Conservation (phyloP, 192 early-diverging fungal genomes). For the Entomortierella beljakovae region DNA sequence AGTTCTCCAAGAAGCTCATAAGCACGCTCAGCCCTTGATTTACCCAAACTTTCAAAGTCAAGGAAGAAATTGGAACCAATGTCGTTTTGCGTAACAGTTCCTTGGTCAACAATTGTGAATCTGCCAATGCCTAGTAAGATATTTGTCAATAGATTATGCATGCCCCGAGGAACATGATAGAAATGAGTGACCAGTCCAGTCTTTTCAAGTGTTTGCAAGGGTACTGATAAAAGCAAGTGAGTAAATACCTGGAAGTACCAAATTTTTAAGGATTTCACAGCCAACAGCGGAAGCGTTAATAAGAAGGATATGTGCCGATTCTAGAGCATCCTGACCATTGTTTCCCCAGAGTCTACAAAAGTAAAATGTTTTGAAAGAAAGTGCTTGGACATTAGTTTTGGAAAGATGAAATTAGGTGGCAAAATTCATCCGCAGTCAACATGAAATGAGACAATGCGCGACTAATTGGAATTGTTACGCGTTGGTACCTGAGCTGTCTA, state of each 20-base stretch:
- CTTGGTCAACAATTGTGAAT: constrained; percentile 87
- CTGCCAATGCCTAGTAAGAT: constrained; percentile 80
- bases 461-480: background rate
- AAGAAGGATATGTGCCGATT: constrained; percentile 84
- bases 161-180: background rate
- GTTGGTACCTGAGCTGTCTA: constrained; percentile 82
- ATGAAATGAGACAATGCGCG: background rate
- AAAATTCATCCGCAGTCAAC: constrained; percentile 34
- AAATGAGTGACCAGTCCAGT: background rate
- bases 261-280: constrained; percentile 94
- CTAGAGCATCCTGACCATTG: constrained; percentile 90
- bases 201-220: too few relatives aligned
- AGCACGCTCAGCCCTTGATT: constrained; percentile 71
- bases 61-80: constrained; percentile 95
- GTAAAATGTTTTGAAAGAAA: background rate
- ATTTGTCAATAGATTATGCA: background rate
- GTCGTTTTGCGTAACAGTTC: constrained; percentile 73
- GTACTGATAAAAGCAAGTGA: too few relatives aligned
- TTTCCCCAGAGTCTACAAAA: constrained; percentile 89
- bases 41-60: constrained; percentile 70
- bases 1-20: constrained; percentile 80
- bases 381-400: too few relatives aligned
- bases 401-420: background rate
- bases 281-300: constrained; percentile 87
- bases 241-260: constrained; percentile 89